These are phyloP conservation scores for Pelagomonas calceolata DNA, from an alignment of 108 stramenopile species.

Conservation along the genomic window DNA sequence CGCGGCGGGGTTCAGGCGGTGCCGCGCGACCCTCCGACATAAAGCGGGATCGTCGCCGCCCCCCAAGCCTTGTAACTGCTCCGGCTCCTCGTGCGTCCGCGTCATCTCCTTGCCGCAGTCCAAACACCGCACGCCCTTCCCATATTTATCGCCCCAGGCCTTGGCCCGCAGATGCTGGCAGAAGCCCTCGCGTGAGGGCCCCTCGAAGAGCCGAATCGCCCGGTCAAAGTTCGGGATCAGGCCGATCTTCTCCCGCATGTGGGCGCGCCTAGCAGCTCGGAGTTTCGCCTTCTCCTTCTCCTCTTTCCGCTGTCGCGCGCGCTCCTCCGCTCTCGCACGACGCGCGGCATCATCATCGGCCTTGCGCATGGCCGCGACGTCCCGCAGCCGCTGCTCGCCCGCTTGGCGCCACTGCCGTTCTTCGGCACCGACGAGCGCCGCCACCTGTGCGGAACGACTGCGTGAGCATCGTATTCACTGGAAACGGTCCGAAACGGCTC, in stretches of 20 bases:
- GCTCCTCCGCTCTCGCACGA: slow-evolving; percentile 11
- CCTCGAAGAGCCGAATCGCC: slow-evolving; percentile 17
- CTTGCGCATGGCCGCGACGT: slow-evolving; percentile 1
- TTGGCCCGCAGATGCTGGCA: slow-evolving; percentile 34
- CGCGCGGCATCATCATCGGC: not conserved
- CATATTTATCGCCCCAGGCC: slow-evolving; percentile 37
- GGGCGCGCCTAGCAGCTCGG: not conserved
- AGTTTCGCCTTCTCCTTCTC: not conserved
- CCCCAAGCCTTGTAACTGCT: slow-evolving; percentile 28
- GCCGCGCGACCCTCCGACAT: slow-evolving; percentile 13
- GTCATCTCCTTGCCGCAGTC: slow-evolving; percentile 36
- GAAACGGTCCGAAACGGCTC: no score
- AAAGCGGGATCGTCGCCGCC: slow-evolving; percentile 27
- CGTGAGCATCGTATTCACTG: no score
- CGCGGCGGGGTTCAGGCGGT: slow-evolving; percentile 23
- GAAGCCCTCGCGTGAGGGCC: no score
- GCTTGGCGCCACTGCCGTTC: not conserved
- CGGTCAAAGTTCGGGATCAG: slow-evolving; percentile 19
- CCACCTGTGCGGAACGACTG: no score
- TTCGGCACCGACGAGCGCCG: not conserved
- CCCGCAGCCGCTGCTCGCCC: not conserved
- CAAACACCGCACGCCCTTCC: slow-evolving; percentile 31
- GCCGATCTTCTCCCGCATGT: slow-evolving; percentile 9
- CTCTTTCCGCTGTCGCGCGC: not conserved
- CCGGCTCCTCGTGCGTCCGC: slow-evolving; percentile 16